Evolutionary conservation across 441 rosid species (phyloP).

Genomic region (Theobroma grandiflorum): DNA sequence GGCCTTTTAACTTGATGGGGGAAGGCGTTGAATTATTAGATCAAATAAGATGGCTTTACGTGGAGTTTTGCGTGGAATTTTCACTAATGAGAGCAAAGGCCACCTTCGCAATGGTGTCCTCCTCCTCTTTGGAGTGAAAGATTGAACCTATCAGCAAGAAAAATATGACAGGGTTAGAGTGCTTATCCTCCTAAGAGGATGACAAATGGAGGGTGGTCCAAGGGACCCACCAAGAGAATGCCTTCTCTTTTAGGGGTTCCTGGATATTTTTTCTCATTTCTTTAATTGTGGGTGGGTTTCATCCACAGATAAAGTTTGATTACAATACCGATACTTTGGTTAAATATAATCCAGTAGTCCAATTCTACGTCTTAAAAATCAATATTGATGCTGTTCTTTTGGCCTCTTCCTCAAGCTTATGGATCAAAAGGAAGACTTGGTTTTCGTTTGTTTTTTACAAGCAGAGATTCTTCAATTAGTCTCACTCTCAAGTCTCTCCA

Average conservation of each 20-base stretch:
- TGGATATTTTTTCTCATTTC: constrained; percentile 30
- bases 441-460: not conserved
- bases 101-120: constrained; percentile 40
- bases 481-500: not conserved
- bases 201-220: constrained; percentile 44
- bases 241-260: constrained; percentile 17
- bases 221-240: constrained; percentile 47
- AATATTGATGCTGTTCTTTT: not conserved
- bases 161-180: not conserved
- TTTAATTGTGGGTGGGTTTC: not conserved
- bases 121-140: constrained; percentile 27
- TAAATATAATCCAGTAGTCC: not conserved
- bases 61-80: constrained; percentile 35
- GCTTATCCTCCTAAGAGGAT: constrained; percentile 44
- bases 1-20: not conserved
- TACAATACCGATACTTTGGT: constrained; percentile 24
- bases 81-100: constrained; percentile 28
- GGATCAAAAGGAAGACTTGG: not conserved
- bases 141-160: constrained; percentile 11
- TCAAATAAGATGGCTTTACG: constrained; percentile 33
- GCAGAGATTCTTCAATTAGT: constrained; percentile 22
- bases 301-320: constrained; percentile 22
- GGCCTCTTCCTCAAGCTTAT: not conserved
- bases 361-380: not conserved
- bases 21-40: constrained; percentile 32